Evolutionary conservation across 495 filamentous ascomycete genomes (phyloP).

Genomic region (Aspergillus incahuasiensis): DNA sequence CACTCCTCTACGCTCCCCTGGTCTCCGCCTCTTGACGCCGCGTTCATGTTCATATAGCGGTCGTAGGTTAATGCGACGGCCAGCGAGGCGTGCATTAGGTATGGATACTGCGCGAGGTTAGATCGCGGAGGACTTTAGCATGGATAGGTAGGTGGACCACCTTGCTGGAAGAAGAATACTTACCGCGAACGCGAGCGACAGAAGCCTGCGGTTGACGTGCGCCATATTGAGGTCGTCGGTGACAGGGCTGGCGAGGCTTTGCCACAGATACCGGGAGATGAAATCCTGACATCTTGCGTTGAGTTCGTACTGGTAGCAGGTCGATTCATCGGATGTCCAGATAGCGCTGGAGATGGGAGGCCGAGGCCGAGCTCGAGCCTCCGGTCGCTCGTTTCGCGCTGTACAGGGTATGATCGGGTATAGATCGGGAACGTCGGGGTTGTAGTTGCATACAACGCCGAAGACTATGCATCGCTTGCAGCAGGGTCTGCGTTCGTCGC

Average conservation of each 20-base stretch:
- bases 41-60: constrained; percentile 31
- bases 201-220: constrained; percentile 34
- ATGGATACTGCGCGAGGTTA: constrained; percentile 46
- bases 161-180: constrained; percentile 8
- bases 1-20: constrained; percentile 36
- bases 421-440: constrained; percentile 33
- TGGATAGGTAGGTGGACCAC: too few relatives aligned
- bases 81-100: constrained; percentile 44
- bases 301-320: constrained; percentile 25
- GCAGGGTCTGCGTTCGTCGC: constrained; percentile 41
- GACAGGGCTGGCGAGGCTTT: constrained; percentile 26
- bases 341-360: constrained; percentile 26
- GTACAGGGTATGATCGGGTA: constrained; percentile 28
- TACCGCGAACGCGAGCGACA: constrained; percentile 34
- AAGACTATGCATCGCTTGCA: constrained; percentile 42
- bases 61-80: constrained; percentile 41
- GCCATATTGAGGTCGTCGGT: constrained; percentile 33
- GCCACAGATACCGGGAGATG: constrained; percentile 33
- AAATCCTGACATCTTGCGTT: constrained; percentile 35
- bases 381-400: constrained; percentile 7
- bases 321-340: constrained; percentile 27
- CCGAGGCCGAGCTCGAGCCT: constrained; percentile 13
- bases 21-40: too few relatives aligned
- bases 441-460: constrained; percentile 42
- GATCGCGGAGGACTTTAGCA: too few relatives aligned